These are phyloP conservation scores for Mrakia hoshinonis DNA, from an alignment of 768 basidiomycete genomes.

Conservation along the genomic window DNA sequence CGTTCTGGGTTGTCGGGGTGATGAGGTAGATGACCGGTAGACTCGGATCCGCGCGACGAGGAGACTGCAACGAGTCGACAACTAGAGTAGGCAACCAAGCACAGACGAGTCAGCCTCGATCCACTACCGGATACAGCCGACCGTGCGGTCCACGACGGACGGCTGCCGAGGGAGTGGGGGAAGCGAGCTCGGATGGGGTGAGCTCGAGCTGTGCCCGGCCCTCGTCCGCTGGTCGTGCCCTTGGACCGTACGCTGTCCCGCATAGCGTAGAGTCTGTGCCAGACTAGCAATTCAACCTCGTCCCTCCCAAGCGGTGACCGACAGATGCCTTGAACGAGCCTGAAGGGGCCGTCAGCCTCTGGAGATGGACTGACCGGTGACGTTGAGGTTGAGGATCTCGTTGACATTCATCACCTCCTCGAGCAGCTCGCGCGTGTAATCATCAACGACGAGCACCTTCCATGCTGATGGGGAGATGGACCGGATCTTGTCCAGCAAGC, in stretches of 20 bases:
- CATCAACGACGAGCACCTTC: conserved; percentile 97
- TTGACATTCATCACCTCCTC: conserved; percentile 81
- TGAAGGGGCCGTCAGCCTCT: no score
- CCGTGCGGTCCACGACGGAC: not conserved
- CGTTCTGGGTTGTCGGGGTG: conserved; percentile 89
- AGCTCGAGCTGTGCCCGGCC: not conserved
- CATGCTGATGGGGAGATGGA: conserved; percentile 45
- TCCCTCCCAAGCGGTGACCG: no score
- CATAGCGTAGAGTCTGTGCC: not conserved
- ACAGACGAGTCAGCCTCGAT: not conserved
- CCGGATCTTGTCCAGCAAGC: conserved; percentile 21
- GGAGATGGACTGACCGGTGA: conserved; percentile 64
- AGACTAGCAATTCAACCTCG: not conserved
- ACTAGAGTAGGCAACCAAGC: conserved; percentile 47
- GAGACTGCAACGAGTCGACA: conserved; percentile 77
- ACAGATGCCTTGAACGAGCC: no score
- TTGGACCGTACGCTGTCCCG: no score
- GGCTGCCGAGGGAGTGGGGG: not conserved
- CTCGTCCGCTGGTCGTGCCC: not conserved
- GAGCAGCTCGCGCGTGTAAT: conserved; percentile 74
- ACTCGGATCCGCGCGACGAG: conserved; percentile 70
- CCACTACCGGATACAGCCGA: not conserved
- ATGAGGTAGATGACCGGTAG: conserved; percentile 90
- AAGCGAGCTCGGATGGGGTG: no score
- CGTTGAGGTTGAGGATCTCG: conserved; percentile 91